These are phyloP conservation scores for Coniochaeta pulveracea DNA, from an alignment of 2,329 filamentous ascomycete genomes.

Conservation along the genomic window DNA sequence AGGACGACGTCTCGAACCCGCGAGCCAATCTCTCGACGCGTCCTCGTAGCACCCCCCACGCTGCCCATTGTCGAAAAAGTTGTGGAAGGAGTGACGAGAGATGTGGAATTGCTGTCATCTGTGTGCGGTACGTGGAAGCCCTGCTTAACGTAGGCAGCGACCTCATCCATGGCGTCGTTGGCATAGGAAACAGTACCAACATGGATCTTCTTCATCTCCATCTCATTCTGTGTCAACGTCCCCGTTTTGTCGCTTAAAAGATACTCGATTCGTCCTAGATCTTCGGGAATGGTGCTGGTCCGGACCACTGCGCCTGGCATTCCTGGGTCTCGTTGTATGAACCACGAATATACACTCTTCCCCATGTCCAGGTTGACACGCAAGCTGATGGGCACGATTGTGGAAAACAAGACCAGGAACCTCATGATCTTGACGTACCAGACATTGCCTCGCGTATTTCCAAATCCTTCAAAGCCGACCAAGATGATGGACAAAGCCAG, in stretches of 20 bases:
- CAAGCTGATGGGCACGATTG: conserved; percentile 93
- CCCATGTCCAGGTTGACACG: conserved; percentile 96
- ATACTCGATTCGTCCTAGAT: conserved; percentile 91
- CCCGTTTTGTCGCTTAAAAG: conserved; percentile 94
- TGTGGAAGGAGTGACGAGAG: conserved; percentile 67
- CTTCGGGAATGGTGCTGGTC: conserved; percentile 95
- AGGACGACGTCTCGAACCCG: conserved; percentile 88
- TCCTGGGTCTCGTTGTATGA: conserved; percentile 82
- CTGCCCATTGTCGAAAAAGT: conserved; percentile 50
- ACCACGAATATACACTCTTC: conserved; percentile 90
- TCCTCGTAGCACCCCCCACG: conserved; percentile 59
- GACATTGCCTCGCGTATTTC: conserved; percentile 48
- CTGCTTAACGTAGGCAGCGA: conserved; percentile 73
- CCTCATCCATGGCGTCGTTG: conserved; percentile 98
- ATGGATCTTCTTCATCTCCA: conserved; percentile 98
- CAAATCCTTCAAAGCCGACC: conserved; percentile 77
- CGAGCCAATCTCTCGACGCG: conserved; percentile 83
- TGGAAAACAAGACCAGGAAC: conserved; percentile 98
- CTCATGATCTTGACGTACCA: conserved; percentile 98
- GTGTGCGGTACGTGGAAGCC: conserved; percentile 54
- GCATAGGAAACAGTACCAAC: conserved; percentile 97
- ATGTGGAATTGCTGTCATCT: conserved; percentile 29
- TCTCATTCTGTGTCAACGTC: conserved; percentile 95
- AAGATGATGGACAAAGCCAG: conserved; percentile 76
- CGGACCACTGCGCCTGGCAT: conserved; percentile 89